Conservation (phyloP, 805 yeast species). For the Candida qinlingensis region DNA sequence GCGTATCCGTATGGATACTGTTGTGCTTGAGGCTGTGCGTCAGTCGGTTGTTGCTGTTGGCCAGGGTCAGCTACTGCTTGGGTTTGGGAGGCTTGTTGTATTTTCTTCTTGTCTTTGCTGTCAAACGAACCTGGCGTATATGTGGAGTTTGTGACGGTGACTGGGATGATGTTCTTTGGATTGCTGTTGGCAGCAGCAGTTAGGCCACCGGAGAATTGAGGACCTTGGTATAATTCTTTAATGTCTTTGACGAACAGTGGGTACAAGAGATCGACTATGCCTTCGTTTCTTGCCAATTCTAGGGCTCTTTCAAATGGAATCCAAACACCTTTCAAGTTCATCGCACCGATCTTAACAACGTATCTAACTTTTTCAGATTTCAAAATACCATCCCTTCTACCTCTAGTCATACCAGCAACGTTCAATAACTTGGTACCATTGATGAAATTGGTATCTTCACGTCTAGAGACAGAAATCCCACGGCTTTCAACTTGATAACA, state of each 20-base stretch:
- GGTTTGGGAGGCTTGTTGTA: background rate
- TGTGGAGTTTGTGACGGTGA: slow-evolving; percentile 22
- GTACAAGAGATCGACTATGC: slow-evolving; percentile 51
- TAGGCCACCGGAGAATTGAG: slow-evolving; percentile 27
- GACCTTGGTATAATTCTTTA: slow-evolving; percentile 33
- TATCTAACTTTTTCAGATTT: slow-evolving; percentile 63
- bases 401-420: slow-evolving; percentile 71
- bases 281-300: slow-evolving; percentile 64
- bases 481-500: slow-evolving; percentile 71
- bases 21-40: slow-evolving; percentile 5
- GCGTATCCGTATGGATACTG: slow-evolving; percentile 10
- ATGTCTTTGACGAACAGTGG: slow-evolving; percentile 64
- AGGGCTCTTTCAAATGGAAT: slow-evolving; percentile 69
- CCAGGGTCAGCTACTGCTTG: background rate
- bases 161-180: slow-evolving; percentile 25
- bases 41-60: background rate
- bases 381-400: slow-evolving; percentile 65
- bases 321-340: slow-evolving; percentile 75
- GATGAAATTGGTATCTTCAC: slow-evolving; percentile 70
- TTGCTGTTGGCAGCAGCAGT: slow-evolving; percentile 27
- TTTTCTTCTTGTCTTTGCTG: slow-evolving; percentile 15
- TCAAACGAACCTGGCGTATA: slow-evolving; percentile 20
- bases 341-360: slow-evolving; percentile 69
- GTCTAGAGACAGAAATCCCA: slow-evolving; percentile 58
- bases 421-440: slow-evolving; percentile 66